Conservation (phyloP, 495 filamentous ascomycete species). For the Neurospora sp. region DNA sequence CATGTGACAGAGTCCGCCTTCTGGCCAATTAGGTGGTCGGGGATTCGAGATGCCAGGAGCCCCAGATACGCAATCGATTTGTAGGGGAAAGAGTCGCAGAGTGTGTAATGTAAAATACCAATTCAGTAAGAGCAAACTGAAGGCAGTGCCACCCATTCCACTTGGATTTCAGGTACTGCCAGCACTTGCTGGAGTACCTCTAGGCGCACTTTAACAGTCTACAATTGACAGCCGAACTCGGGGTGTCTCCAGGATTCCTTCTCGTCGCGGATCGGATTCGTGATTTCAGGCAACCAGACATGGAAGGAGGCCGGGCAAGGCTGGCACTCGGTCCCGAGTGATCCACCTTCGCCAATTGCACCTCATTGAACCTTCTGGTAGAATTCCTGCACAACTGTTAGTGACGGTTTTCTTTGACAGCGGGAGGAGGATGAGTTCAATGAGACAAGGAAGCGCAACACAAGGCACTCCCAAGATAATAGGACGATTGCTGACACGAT, state of each 20-base stretch:
- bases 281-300: neutral
- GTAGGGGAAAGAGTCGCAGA: neutral
- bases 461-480: neutral
- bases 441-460: neutral
- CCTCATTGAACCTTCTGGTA: neutral
- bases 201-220: neutral
- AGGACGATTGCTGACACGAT: neutral
- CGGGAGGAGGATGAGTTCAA: neutral
- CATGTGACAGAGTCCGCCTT: neutral
- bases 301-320: neutral
- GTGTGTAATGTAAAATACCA: neutral
- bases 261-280: neutral
- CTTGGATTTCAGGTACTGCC: neutral
- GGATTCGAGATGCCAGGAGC: neutral
- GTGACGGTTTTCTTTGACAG: neutral
- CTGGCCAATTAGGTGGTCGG: neutral
- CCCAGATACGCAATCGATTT: neutral
- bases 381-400: neutral
- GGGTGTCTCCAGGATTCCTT: neutral
- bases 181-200: neutral
- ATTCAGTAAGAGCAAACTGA: neutral
- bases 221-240: neutral
- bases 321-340: neutral
- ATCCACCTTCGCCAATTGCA: neutral
- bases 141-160: neutral